Base-by-base conservation (phyloP, 371 early-diverging fungal species). In the Gilbertella persicaria region DNA sequence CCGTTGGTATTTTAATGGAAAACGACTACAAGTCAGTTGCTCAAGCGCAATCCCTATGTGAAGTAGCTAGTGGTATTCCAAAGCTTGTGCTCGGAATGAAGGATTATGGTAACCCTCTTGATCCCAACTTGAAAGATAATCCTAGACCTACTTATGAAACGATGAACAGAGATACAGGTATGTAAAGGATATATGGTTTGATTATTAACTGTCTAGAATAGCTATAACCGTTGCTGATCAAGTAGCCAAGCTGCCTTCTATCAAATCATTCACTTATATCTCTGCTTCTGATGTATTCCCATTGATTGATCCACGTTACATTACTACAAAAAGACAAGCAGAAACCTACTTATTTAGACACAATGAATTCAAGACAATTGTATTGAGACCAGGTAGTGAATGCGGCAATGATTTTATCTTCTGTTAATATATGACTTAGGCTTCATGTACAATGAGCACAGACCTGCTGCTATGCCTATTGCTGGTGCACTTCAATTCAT, bases 121-220 rank as follows among this genome's bases (percentile, higher is more conserved):
- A 71, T 39, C 65, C 62, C 24, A 42, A 58, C 5, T 19, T 46
- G 7, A 50, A 60, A 17, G 51, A 53, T 38, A 39, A 43, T 13
- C 36, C 45, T 20, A 53, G 44, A 23, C 58, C 62, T 4, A 80
- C 80, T 0, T 87, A 83, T 55, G 89, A 89, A 60, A 67, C 41
- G 24, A 78, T 87, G 55, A 90, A 90, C 60, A 79, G 88, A 30
- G 90, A 90, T 62, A 87, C 90, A 24, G 89, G 86, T 83, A 75
- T 51, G 19, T 7, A 25, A 45, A 12, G 24, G 7, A 36, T 13
- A 8, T n/a, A 10, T 28, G 10, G 16, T 7, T 4, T 36, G 20
- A n/a, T 39, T 28, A 42, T 29, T 10, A 14, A 24, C 19, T 35
- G 2, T 9, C 10, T 17, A 23, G 5, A n/a, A 40, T 57, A 83